Evolutionary conservation across 2,329 filamentous ascomycete species (phyloP).

Genomic region (Zelopaecilomyces penicillatus): DNA sequence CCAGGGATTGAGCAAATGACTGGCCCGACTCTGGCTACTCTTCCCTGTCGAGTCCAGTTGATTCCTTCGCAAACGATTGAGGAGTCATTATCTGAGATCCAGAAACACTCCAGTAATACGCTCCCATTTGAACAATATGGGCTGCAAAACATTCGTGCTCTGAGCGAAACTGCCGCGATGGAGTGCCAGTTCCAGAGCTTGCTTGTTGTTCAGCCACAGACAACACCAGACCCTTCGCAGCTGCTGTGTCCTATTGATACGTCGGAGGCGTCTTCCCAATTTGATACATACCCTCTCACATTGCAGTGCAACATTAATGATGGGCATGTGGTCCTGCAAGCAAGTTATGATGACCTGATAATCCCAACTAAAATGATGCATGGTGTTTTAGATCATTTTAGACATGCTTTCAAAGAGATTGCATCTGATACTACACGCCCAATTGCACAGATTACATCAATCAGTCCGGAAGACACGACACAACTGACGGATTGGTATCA

Average conservation of each 20-base stretch:
- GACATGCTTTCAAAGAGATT: background rate
- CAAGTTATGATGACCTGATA: background rate
- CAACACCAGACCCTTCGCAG: background rate
- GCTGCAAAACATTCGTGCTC: background rate
- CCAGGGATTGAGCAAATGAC: background rate
- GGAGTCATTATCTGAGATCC: background rate
- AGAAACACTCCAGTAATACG: background rate
- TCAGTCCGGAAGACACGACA: background rate
- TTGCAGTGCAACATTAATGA: too few species aligned
- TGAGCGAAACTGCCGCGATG: background rate
- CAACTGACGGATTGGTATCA: background rate
- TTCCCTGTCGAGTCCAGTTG: background rate
- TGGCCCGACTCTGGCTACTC: background rate
- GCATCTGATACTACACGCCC: background rate
- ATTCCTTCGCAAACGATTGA: background rate
- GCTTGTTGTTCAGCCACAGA: background rate
- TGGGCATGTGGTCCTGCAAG: too few species aligned
- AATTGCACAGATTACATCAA: background rate
- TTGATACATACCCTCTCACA: too few species aligned
- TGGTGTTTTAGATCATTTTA: background rate
- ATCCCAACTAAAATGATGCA: background rate
- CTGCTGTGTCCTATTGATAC: background rate
- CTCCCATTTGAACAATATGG: background rate
- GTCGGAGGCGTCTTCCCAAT: too few species aligned
- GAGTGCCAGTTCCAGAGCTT: background rate